phyloP scores from a whole-genome alignment of 345 rosid species.

The Geranium brycei region DNA sequence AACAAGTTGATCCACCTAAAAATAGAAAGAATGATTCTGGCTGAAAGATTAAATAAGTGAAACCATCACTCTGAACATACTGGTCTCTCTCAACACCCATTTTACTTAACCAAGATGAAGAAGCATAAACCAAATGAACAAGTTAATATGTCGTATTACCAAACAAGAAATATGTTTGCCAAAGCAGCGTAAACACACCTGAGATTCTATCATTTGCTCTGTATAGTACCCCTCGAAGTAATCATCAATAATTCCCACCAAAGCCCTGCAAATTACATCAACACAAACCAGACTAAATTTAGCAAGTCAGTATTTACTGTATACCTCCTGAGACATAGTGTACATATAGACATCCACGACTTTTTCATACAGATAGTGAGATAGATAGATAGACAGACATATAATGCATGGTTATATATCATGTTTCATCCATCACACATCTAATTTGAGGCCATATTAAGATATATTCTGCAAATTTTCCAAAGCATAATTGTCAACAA shows the following conservation, averaged over 20 bases:
- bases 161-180: conserved; percentile 3
- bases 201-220: conserved; percentile 91
- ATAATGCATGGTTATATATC: neutral
- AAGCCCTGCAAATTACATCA: conserved; percentile 42
- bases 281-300: conserved; percentile 11
- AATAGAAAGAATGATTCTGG: conserved; percentile 4
- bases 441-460: neutral
- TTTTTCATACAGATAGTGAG: no score
- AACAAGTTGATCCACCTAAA: conserved; percentile 96
- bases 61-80: no score
- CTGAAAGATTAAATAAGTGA: no score
- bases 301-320: conserved; percentile 1
- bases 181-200: conserved; percentile 32
- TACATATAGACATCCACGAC: neutral
- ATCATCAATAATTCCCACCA: conserved; percentile 82
- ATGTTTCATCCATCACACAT: neutral
- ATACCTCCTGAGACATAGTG: neutral
- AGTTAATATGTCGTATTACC: neutral
- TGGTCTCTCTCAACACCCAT: no score
- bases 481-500: neutral
- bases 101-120: neutral
- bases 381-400: neutral
- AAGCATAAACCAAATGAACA: conserved; percentile 8
- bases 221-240: conserved; percentile 88
- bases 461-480: neutral